These are phyloP conservation scores for Penicillium paneum DNA, from an alignment of 2,329 filamentous ascomycete genomes.

Conservation along the genomic window DNA sequence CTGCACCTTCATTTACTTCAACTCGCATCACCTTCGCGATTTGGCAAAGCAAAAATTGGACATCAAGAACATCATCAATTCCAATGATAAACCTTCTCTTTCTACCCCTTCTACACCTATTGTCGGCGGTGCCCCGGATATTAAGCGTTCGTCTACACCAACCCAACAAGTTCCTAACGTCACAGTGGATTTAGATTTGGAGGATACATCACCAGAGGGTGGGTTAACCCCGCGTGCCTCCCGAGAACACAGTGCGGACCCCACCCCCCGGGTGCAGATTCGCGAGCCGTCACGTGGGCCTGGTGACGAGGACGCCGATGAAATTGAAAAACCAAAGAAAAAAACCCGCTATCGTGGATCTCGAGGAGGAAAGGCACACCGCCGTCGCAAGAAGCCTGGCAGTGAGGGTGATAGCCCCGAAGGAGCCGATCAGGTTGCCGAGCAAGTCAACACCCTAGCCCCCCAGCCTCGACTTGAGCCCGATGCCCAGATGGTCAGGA, in stretches of 20 bases:
- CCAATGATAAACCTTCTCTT: constrained; percentile 36
- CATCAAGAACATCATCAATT: constrained; percentile 44
- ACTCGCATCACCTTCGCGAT: constrained; percentile 41
- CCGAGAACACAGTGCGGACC: constrained; percentile 20
- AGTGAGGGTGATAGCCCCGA: constrained; percentile 54
- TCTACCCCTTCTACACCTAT: constrained; percentile 42
- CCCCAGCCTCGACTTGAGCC: constrained; percentile 55
- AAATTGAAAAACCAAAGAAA: constrained; percentile 57
- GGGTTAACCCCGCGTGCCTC: constrained; percentile 32
- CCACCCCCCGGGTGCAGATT: constrained; percentile 40
- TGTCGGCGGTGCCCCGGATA: constrained; percentile 21
- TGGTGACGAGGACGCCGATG: constrained; percentile 32
- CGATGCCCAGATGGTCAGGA: constrained; percentile 55
- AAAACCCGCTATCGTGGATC: constrained; percentile 64
- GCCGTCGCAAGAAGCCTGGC: constrained; percentile 52
- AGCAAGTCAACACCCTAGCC: constrained; percentile 49
- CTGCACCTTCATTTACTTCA: constrained; percentile 44
- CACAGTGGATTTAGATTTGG: constrained; percentile 32
- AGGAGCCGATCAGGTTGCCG: constrained; percentile 58
- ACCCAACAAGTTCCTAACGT: constrained; percentile 27
- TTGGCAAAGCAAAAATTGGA: constrained; percentile 46
- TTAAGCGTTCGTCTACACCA: constrained; percentile 29
- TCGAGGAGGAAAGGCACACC: constrained; percentile 68
- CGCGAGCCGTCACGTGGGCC: constrained; percentile 37
- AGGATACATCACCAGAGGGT: constrained; percentile 18